Percentiles rank a stretch among this genome's conserved stretches.
Conservation (phyloP, 371 early-diverging fungal species). For the Coemansia linderi region DNA sequence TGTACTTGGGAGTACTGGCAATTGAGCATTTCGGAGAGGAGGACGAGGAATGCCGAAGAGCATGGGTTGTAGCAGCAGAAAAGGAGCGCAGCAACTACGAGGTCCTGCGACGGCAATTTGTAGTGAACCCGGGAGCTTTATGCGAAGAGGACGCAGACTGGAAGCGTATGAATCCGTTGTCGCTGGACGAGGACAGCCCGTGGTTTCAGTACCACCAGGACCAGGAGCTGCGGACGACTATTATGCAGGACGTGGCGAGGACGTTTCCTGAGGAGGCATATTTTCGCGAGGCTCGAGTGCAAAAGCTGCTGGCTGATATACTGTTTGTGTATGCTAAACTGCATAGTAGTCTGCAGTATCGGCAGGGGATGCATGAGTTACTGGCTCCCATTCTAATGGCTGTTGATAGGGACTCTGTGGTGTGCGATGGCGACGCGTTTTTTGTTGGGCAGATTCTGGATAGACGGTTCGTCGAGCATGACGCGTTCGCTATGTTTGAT, state of each 20-base stretch:
- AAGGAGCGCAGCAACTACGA: conserved; percentile 39
- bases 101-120: conserved; percentile 12
- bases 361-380: conserved; percentile 98
- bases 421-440: conserved; percentile 10
- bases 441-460: conserved; percentile 54
- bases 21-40: conserved; percentile 37
- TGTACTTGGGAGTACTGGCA: conserved; percentile 35
- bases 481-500: conserved; percentile 78
- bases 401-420: conserved; percentile 65
- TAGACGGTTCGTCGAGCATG: conserved; percentile 76
- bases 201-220: conserved; percentile 92
- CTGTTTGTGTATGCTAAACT: conserved; percentile 90
- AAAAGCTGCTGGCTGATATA: conserved; percentile 75
- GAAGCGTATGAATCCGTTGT: conserved; percentile 70
- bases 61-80: conserved; percentile 18
- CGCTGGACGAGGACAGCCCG: conserved; percentile 82
- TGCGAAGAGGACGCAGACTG: conserved; percentile 6
- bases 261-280: conserved; percentile 90
- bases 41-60: conserved; percentile 25
- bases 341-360: conserved; percentile 82
- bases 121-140: conserved; percentile 25
- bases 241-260: conserved; percentile 88
- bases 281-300: conserved; percentile 69
- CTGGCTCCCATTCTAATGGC: conserved; percentile 81
- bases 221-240: conserved; percentile 78